Base-by-base conservation (phyloP, 2,329 filamentous ascomycete species). In the Phoma herbarum region DNA sequence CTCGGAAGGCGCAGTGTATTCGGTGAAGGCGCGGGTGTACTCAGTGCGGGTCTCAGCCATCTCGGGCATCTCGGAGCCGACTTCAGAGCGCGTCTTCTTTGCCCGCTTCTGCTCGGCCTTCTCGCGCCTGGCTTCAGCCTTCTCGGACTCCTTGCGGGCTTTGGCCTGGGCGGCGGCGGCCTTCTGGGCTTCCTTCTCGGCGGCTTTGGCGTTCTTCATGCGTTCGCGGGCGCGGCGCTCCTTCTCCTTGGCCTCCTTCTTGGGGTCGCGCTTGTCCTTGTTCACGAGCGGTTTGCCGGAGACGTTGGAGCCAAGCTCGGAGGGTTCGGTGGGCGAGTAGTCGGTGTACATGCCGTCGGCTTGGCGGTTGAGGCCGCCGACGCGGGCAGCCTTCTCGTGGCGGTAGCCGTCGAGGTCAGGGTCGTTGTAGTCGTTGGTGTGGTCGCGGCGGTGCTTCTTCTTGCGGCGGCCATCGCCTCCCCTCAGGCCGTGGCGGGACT, bases 341-440 rank as follows among this genome's bases (percentile, higher is more conserved):
- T 96, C 91, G 84, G 92, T 96, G 65, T 86, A 82, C 59, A 88
- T 90, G 60, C 89, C 90, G 67, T 97, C 94, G 42, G 88, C 84
- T 66, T 90, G 84, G 69, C 89, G 88, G 79, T 98, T 98, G 76
- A 98, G 81, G 20, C 94, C 94, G 33, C 94, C 94, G 2, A 98
- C 93, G 50, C 90, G 86, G 0, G 94, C 94, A 2, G 92, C 82
- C 75, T 89, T 91, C 80, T 98, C 94, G 72, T 92, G 85, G 23
- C 93, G 90, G 81, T 98, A 98, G 31, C 87, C 87, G 58, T 90
- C 87, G 55, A 98, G 86, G 60, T 95, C 89, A 45, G 77, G 77
- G 65, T 84, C 82, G 39, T 72, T 55, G 75, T 78, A 60, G 68
- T 84, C 82, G 67, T 85, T 84, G 73, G 84, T 83, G 57, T 83